Evolutionary conservation across 352 stramenopile species (phyloP).

Genomic region (Aphanomyces euteiches): DNA sequence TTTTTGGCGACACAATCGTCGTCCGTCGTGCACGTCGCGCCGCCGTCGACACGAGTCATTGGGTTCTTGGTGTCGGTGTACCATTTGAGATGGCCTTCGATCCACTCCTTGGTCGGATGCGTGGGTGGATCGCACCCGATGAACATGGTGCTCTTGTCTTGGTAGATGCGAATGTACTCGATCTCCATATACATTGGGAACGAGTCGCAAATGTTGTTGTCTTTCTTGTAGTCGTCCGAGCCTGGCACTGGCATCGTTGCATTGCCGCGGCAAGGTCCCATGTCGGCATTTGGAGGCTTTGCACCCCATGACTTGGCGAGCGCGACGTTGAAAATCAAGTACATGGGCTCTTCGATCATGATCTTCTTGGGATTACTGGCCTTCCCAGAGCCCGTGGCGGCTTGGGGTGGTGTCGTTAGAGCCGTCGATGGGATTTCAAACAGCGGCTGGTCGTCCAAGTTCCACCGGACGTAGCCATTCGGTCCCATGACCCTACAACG

Average conservation of each 20-base stretch:
- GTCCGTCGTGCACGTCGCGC: constrained; percentile 48
- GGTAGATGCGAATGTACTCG: constrained; percentile 79
- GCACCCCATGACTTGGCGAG: constrained; percentile 84
- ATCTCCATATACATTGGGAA: constrained; percentile 85
- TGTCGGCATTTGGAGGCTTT: constrained; percentile 51
- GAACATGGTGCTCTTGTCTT: constrained; percentile 52
- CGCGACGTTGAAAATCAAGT: constrained; percentile 93
- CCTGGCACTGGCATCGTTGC: constrained; percentile 36
- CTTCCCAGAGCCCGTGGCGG: constrained; percentile 32
- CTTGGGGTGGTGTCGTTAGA: constrained; percentile 47
- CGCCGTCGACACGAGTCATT: constrained; percentile 49
- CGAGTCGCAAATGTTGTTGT: constrained; percentile 69
- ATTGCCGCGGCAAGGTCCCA: constrained; percentile 49
- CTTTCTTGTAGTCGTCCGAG: constrained; percentile 30
- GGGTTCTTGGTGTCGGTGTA: constrained; percentile 66
- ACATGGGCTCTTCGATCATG: constrained; percentile 87
- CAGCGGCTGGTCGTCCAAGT: constrained; percentile 54
- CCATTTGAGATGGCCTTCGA: constrained; percentile 65
- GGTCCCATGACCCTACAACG: constrained; percentile 45
- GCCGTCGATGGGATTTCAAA: constrained; percentile 64
- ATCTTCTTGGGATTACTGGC: constrained; percentile 45
- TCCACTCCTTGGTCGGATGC: constrained; percentile 72
- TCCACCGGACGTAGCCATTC: constrained; percentile 64
- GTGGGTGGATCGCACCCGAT: constrained; percentile 53
- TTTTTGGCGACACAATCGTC: constrained; percentile 43